Conservation (phyloP, 768 basidiomycete species). For the Sporobolomyces pararoseus region DNA sequence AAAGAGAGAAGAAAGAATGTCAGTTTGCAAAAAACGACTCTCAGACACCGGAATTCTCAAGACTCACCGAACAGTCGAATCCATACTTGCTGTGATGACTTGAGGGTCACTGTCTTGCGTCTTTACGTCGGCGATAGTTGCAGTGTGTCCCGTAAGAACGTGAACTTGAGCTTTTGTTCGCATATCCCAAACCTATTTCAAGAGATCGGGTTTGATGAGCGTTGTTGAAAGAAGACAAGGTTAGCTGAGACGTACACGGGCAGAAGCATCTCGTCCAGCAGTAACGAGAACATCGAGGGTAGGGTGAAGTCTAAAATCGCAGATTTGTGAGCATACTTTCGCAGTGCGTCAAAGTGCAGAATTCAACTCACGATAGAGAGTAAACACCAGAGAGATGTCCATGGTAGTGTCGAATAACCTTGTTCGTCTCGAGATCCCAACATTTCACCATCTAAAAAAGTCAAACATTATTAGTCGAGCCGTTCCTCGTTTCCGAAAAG, state of each 20-base stretch:
- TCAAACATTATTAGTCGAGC: background rate
- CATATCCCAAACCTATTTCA: conserved; percentile 96
- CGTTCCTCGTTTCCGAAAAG: background rate
- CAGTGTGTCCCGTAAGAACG: conserved; percentile 87
- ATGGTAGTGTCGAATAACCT: conserved; percentile 97
- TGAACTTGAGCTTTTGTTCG: conserved; percentile 94
- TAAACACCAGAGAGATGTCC: conserved; percentile 99
- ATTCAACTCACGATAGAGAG: conserved; percentile 59
- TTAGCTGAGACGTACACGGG: conserved; percentile 56
- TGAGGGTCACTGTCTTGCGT: conserved; percentile 97
- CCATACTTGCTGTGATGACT: conserved; percentile 97
- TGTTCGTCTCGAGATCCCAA: conserved; percentile 98
- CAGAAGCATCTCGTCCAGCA: conserved; percentile 90
- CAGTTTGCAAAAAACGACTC: too few species aligned
- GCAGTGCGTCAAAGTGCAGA: too few species aligned
- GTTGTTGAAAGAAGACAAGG: too few species aligned
- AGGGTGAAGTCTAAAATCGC: conserved; percentile 66
- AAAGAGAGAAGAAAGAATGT: background rate
- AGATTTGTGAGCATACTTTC: background rate
- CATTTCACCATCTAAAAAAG: conserved; percentile 92
- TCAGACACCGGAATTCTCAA: too few species aligned
- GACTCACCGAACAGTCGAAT: conserved; percentile 81
- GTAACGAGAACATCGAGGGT: conserved; percentile 95
- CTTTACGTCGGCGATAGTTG: conserved; percentile 89
- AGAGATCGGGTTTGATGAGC: too few species aligned